A percentile compares a stretch with the other conserved stretches of the same genome.
Conservation (phyloP, 768 basidiomycete species). For the Flagelloscypha sp. region DNA sequence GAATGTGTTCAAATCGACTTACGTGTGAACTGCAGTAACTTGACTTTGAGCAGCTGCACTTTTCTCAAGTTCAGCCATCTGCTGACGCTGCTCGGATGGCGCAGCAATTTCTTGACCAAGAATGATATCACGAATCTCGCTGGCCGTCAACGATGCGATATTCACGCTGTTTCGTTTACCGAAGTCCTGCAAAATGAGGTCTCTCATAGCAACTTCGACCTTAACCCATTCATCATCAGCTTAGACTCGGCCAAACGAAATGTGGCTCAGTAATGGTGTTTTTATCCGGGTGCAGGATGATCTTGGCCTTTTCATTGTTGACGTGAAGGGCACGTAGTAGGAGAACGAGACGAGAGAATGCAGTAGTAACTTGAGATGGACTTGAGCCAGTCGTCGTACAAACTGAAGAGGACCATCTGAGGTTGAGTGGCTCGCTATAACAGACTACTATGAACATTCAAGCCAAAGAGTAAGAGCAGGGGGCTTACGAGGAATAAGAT, state of each 20-base stretch:
- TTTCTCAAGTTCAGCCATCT: conserved; percentile 99
- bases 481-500: conserved; percentile 73
- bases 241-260: conserved; percentile 93
- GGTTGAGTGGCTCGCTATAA: conserved; percentile 88
- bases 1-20: conserved; percentile 16
- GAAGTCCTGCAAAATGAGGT: conserved; percentile 92
- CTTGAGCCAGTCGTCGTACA: conserved; percentile 99
- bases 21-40: conserved; percentile 93
- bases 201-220: conserved; percentile 97
- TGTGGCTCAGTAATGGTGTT: conserved; percentile 95
- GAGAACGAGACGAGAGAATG: conserved; percentile 96
- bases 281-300: conserved; percentile 96
- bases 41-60: conserved; percentile 89
- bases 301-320: conserved; percentile 99
- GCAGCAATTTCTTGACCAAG: conserved; percentile 98
- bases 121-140: conserved; percentile 97
- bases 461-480: not conserved
- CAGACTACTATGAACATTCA: conserved; percentile 8
- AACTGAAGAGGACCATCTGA: conserved; percentile 97
- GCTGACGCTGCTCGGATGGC: conserved; percentile 92
- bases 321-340: conserved; percentile 95
- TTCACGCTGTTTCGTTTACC: conserved; percentile 99
- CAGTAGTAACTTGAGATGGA: conserved; percentile 98
- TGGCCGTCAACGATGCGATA: conserved; percentile 92
- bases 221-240: conserved; percentile 98